phyloP scores from a whole-genome alignment of 805 yeast genomes.

The Barnettozyma californica region DNA sequence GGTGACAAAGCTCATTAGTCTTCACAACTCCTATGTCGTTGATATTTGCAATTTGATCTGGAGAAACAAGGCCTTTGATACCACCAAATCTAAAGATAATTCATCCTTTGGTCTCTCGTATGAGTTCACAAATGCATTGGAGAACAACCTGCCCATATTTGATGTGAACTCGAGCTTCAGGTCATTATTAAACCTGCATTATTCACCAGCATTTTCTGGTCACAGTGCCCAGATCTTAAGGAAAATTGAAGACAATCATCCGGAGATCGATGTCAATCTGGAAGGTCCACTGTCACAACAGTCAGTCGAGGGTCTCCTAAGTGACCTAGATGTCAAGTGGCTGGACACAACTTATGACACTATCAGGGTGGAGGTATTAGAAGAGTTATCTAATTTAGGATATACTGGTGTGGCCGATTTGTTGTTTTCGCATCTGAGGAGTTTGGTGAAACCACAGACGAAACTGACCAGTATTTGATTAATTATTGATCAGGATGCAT shows the following conservation, averaged over 20 bases:
- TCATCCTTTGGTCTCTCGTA: slow-evolving; percentile 28
- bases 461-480: slow-evolving; percentile 6
- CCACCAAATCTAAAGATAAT: slow-evolving; percentile 23
- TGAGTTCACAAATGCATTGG: slow-evolving; percentile 25
- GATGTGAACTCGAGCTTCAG: slow-evolving; percentile 19
- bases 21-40: slow-evolving; percentile 48
- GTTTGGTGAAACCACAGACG: slow-evolving; percentile 31
- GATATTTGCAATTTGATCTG: slow-evolving; percentile 52
- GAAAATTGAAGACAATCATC: slow-evolving; percentile 38
- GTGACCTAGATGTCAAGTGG: slow-evolving; percentile 29
- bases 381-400: slow-evolving; percentile 35
- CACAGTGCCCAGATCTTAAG: slow-evolving; percentile 40
- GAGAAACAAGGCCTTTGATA: slow-evolving; percentile 48
- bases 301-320: slow-evolving; percentile 31
- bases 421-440: slow-evolving; percentile 48
- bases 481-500: neutral
- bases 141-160: slow-evolving; percentile 22
- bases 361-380: slow-evolving; percentile 40
- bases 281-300: slow-evolving; percentile 49
- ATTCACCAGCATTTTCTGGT: slow-evolving; percentile 46
- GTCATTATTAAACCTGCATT: slow-evolving; percentile 35
- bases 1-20: slow-evolving; percentile 23
- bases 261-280: slow-evolving; percentile 33
- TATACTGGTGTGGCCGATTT: slow-evolving; percentile 46
- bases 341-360: slow-evolving; percentile 37